Base-by-base conservation (phyloP, 306 rosid genomes). In the Urtica urens region DNA sequence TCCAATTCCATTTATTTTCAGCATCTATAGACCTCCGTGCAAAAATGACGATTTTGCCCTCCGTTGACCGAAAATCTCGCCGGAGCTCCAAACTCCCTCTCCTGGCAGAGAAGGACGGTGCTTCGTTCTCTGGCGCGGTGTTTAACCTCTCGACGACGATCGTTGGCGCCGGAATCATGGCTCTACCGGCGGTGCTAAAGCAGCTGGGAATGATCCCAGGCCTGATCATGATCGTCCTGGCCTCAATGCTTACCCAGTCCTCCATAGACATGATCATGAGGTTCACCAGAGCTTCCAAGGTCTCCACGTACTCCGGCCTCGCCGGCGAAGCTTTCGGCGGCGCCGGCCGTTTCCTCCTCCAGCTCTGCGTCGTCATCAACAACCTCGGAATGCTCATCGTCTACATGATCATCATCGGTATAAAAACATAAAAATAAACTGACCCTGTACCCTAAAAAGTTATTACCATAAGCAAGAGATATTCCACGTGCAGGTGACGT, bases 161-260 rank as follows among this genome's bases (percentile, higher is more conserved):
- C 21, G 78, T 81, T 23, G 93, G 93, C 19, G 93, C 78, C 31
- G 86, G 86, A 9, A 77, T 81, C 70, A 81, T 81, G 93, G 93
- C 93, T 35, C 78, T 81, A 1, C 93, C 93, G 4, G 75, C 86
- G 14, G 55, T 64, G 58, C 63, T 78, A 27, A 81, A 78, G 51
- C 78, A 74, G 24, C 44, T 78, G 71, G 93, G 93, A 13, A 34
- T 78, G 4, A 22, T 74, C 34, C 81, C 72, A 0, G 82, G 92
- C 6, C 53, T 81, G 0, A 2, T 64, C 22, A 49, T 74, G 77
- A 81, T 81, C 41, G 45, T 51, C 7, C 33, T 81, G 14, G 72
- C 63, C 17, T 72, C 85, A 3, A 39, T 64, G 57, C 22, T 81
- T 34, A 81, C 87, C 0, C 78, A 78, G 27, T 64, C 67, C 1